phyloP scores from a whole-genome alignment of 1,284 basidiomycete species.

The Wolfiporia cocos region DNA sequence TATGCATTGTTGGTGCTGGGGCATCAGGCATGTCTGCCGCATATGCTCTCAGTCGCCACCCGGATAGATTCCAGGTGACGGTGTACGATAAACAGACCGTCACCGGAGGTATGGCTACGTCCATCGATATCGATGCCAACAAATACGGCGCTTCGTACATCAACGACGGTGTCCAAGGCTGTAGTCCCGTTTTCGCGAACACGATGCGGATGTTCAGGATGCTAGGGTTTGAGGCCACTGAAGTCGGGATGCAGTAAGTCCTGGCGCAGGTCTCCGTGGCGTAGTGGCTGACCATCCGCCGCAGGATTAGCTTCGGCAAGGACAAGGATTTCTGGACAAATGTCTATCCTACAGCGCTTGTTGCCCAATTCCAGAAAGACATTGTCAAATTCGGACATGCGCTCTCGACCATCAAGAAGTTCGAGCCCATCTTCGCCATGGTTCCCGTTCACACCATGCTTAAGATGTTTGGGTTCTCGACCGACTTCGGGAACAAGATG shows the following conservation, averaged over 20 bases:
- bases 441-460: constrained; percentile 56
- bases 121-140: constrained; percentile 41
- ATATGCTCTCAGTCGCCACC: constrained; percentile 45
- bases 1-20: constrained; percentile 46
- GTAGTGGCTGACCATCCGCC: background rate
- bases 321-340: constrained; percentile 63
- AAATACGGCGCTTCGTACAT: constrained; percentile 49
- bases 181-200: constrained; percentile 54
- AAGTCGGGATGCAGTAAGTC: constrained; percentile 48
- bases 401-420: constrained; percentile 44
- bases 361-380: constrained; percentile 42
- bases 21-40: constrained; percentile 52
- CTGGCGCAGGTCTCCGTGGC: background rate
- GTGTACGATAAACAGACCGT: constrained; percentile 47
- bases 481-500: constrained; percentile 51
- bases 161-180: constrained; percentile 53
- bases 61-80: constrained; percentile 50
- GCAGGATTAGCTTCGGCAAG: constrained; percentile 53
- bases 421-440: constrained; percentile 51
- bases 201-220: constrained; percentile 53
- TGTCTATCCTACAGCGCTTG: constrained; percentile 52
- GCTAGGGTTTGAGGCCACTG: constrained; percentile 43
- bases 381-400: constrained; percentile 55
- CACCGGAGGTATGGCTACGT: constrained; percentile 57
- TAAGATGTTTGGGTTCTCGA: constrained; percentile 51